Percentiles rank a stretch among this genome's conserved stretches.
phyloP scores from a whole-genome alignment of 1,284 basidiomycete genomes.

The Cryptococcus amylolentus region DNA sequence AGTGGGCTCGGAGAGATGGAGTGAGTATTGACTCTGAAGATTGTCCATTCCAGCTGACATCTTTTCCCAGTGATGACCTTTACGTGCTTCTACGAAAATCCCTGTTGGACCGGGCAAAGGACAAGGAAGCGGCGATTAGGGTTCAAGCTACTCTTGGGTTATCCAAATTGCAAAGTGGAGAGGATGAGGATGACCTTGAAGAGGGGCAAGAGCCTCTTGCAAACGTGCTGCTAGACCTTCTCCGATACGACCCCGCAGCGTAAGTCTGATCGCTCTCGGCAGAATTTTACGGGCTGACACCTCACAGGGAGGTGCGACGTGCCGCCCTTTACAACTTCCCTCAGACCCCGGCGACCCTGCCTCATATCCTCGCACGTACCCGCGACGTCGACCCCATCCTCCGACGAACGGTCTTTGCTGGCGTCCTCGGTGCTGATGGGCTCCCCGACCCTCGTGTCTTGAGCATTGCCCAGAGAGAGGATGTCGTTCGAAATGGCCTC shows the following conservation, averaged over 20 bases:
- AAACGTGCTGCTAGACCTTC: conserved; percentile 67
- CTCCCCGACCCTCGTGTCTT: conserved; percentile 66
- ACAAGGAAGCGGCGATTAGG: conserved; percentile 81
- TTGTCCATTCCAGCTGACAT: no score
- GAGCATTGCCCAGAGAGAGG: conserved; percentile 71
- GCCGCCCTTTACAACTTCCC: conserved; percentile 79
- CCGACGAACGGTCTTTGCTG: conserved; percentile 74
- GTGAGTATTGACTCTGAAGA: conserved; percentile 53
- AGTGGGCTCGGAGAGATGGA: conserved; percentile 77
- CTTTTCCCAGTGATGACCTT: conserved; percentile 65
- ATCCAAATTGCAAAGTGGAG: conserved; percentile 74
- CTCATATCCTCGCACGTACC: conserved; percentile 70
- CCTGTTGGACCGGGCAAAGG: conserved; percentile 72
- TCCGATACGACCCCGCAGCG: conserved; percentile 74
- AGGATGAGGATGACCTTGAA: conserved; percentile 64
- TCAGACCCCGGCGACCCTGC: conserved; percentile 60
- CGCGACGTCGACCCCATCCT: conserved; percentile 81
- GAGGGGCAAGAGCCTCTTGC: conserved; percentile 64
- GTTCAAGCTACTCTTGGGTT: conserved; percentile 82
- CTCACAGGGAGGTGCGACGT: conserved; percentile 77
- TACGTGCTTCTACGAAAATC: conserved; percentile 66
- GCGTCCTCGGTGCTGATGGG: conserved; percentile 55
- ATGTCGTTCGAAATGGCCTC: conserved; percentile 73
- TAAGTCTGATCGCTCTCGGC: conserved; percentile 51
- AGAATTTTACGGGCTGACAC: neutral